Percentiles rank a stretch among this genome's conserved stretches.
These are phyloP conservation scores for Hippophae rhamnoides DNA, from an alignment of 306 rosid species.

Conservation along the genomic window DNA sequence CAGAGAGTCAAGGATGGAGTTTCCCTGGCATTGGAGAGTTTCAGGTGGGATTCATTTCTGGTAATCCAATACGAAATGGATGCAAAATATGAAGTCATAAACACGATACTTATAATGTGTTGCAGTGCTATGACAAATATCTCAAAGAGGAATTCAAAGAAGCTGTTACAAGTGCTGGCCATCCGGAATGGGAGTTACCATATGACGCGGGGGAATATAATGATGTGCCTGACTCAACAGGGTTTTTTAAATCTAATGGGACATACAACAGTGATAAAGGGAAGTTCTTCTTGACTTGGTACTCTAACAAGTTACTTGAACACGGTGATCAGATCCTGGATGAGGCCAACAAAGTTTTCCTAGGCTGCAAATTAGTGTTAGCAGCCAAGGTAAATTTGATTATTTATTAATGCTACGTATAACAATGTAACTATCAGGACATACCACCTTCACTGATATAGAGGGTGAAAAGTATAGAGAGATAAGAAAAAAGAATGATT, in stretches of 20 bases:
- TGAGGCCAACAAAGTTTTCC: conserved; percentile 67
- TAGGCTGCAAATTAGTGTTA: conserved; percentile 64
- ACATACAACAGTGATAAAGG: conserved; percentile 61
- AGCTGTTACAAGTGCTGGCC: conserved; percentile 50
- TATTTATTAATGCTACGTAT: background rate
- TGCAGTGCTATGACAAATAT: conserved; percentile 83
- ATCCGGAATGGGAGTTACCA: conserved; percentile 82
- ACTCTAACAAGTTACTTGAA: conserved; percentile 59
- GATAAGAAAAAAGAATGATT: too few species aligned
- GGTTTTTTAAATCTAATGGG: conserved; percentile 60
- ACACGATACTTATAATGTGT: conserved; percentile 6
- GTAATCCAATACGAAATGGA: background rate
- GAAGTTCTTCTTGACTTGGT: conserved; percentile 78
- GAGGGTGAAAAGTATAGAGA: too few species aligned
- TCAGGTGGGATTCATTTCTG: conserved; percentile 47
- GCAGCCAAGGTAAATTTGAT: conserved; percentile 63
- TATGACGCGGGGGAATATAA: conserved; percentile 66
- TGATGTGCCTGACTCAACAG: conserved; percentile 57
- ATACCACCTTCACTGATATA: background rate
- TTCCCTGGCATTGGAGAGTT: conserved; percentile 97
- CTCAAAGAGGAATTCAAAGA: conserved; percentile 62
- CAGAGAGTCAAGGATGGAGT: conserved; percentile 51
- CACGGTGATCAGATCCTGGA: conserved; percentile 84
- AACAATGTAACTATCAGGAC: conserved; percentile 1
- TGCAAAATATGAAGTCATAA: background rate